Percentiles rank a stretch among this genome's conserved stretches.
phyloP scores from a whole-genome alignment of 352 stramenopile species.

The Phytophthora foliorum region DNA sequence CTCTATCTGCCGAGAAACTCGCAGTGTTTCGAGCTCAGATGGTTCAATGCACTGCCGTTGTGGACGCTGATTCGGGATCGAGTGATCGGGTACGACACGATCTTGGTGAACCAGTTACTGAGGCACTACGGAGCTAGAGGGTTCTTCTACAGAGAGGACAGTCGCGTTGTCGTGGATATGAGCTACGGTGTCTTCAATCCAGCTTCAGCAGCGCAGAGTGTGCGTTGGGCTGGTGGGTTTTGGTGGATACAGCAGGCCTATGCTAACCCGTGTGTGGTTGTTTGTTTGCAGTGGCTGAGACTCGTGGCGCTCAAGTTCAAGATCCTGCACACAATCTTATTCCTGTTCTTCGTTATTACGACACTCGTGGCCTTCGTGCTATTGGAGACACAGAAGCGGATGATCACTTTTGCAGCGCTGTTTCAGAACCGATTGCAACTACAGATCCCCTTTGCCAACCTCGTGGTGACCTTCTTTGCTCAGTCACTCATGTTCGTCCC shows the following conservation, averaged over 20 bases:
- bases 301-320: constrained; percentile 86
- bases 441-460: constrained; percentile 71
- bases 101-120: constrained; percentile 94
- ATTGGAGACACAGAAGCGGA: constrained; percentile 93
- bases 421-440: constrained; percentile 87
- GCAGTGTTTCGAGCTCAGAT: constrained; percentile 61
- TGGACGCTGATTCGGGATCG: constrained; percentile 58
- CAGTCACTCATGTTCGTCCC: constrained; percentile 95
- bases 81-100: constrained; percentile 90
- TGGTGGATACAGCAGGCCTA: not conserved
- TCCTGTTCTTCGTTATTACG: constrained; percentile 95
- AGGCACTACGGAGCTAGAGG: constrained; percentile 62
- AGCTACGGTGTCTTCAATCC: constrained; percentile 73
- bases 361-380: constrained; percentile 95
- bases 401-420: constrained; percentile 94
- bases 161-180: constrained; percentile 72
- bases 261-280: constrained; percentile 15
- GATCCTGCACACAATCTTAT: constrained; percentile 91
- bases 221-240: constrained; percentile 26
- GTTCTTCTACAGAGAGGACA: constrained; percentile 76
- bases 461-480: constrained; percentile 91
- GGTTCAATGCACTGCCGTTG: constrained; percentile 44
- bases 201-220: constrained; percentile 32
- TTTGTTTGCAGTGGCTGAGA: constrained; percentile 38
- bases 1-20: constrained; percentile 49